Percentiles rank a stretch among this genome's conserved stretches.
Evolutionary conservation across 2,329 filamentous ascomycete genomes (phyloP).

Genomic region (Aureobasidium sp.): DNA sequence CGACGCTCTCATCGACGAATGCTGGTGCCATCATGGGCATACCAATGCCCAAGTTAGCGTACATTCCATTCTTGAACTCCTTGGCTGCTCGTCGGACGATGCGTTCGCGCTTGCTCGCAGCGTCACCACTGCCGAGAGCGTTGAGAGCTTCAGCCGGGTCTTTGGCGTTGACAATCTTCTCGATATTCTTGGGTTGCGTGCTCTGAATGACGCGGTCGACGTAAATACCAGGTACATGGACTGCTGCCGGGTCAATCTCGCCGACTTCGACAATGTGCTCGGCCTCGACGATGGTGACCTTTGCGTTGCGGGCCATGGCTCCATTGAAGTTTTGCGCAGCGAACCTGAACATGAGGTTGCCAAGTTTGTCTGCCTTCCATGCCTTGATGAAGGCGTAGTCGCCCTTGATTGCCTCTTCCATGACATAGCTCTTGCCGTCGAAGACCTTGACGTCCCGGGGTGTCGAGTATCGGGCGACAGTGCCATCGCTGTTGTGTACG

Average conservation of each 20-base stretch:
- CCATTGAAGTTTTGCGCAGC: constrained; percentile 90
- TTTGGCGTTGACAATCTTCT: constrained; percentile 76
- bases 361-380: constrained; percentile 66
- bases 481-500: constrained; percentile 50
- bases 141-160: constrained; percentile 53
- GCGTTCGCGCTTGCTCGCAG: constrained; percentile 68
- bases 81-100: constrained; percentile 80
- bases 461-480: constrained; percentile 54
- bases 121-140: constrained; percentile 59
- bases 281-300: constrained; percentile 84
- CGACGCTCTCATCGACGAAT: constrained; percentile 69
- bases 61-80: constrained; percentile 94
- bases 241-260: constrained; percentile 72
- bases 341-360: constrained; percentile 73
- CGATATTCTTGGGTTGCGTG: constrained; percentile 63
- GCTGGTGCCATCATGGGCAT: constrained; percentile 89
- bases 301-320: constrained; percentile 86
- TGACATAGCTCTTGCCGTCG: constrained; percentile 61
- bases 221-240: constrained; percentile 86
- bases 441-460: constrained; percentile 66
- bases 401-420: constrained; percentile 68
- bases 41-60: constrained; percentile 84
- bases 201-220: constrained; percentile 83
- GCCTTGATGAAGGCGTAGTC: constrained; percentile 72
- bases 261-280: constrained; percentile 88